Conservation (phyloP, 805 yeast genomes). For the Schwanniomyces pseudopolymorphus region DNA sequence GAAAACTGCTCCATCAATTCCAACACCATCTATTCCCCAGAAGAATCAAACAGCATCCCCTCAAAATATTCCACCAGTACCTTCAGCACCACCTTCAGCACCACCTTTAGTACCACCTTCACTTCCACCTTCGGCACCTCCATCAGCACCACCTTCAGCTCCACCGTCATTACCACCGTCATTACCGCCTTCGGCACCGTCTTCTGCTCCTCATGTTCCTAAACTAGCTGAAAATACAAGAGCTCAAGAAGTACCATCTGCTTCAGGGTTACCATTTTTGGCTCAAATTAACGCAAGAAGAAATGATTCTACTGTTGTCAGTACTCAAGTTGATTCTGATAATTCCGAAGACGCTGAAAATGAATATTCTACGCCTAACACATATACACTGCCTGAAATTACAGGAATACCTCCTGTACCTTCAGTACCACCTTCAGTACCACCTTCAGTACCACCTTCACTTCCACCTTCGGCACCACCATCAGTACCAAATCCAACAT, state of each 20-base stretch:
- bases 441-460: conserved; percentile 25
- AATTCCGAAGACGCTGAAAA: neutral
- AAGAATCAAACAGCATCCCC: conserved; percentile 14
- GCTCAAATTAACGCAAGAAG: conserved; percentile 59
- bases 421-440: conserved; percentile 23
- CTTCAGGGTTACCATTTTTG: conserved; percentile 49
- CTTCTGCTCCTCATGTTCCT: neutral
- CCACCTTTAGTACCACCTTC: conserved; percentile 12
- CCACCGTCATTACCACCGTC: conserved; percentile 11
- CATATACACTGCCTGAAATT: conserved; percentile 10
- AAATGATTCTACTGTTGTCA: conserved; percentile 50
- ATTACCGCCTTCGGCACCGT: conserved; percentile 6
- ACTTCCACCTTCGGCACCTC: conserved; percentile 15
- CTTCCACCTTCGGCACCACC: conserved; percentile 31
- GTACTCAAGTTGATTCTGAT: conserved; percentile 15
- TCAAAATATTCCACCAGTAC: conserved; percentile 5
- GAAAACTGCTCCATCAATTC: neutral
- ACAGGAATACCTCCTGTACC: conserved; percentile 9
- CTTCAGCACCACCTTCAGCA: conserved; percentile 14
- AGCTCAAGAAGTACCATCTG: conserved; percentile 20
- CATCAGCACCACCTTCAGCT: conserved; percentile 17
- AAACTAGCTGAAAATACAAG: neutral
- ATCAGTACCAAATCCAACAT: conserved; percentile 17
- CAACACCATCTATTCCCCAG: conserved; percentile 8
- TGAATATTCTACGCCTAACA: neutral